Evolutionary conservation across 306 rosid genomes (phyloP).

Genomic region (Dalbergia cochinchinensis): DNA sequence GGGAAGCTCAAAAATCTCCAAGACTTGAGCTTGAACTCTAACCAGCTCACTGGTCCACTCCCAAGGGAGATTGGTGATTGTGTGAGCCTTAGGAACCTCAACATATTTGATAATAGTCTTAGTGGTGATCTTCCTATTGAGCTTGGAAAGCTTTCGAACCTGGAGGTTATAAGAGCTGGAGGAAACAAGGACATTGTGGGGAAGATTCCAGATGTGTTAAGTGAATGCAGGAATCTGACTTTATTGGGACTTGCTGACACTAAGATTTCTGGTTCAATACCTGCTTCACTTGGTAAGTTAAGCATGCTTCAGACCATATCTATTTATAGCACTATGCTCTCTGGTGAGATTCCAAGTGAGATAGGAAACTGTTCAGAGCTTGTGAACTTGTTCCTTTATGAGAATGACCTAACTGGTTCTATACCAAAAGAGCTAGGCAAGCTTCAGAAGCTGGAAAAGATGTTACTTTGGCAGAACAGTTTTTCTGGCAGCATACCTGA

Average conservation of each 20-base stretch:
- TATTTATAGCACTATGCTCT: conserved; percentile 75
- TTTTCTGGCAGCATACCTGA: conserved; percentile 70
- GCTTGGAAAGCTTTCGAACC: conserved; percentile 62
- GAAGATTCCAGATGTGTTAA: conserved; percentile 68
- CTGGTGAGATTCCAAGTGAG: conserved; percentile 82
- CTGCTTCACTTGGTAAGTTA: conserved; percentile 74
- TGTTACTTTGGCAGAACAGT: conserved; percentile 83
- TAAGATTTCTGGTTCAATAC: conserved; percentile 72
- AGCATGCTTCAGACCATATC: conserved; percentile 69
- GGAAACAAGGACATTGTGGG: conserved; percentile 80
- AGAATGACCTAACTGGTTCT: conserved; percentile 74
- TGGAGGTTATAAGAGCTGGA: conserved; percentile 75
- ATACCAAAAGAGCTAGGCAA: conserved; percentile 75
- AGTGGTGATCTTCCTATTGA: conserved; percentile 65
- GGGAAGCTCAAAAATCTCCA: conserved; percentile 73
- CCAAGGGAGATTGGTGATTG: conserved; percentile 71
- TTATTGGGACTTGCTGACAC: conserved; percentile 85
- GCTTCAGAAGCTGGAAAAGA: conserved; percentile 75
- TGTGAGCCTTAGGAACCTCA: conserved; percentile 61
- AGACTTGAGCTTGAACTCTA: conserved; percentile 71
- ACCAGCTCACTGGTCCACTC: conserved; percentile 75
- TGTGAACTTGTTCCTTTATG: conserved; percentile 73
- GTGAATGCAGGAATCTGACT: conserved; percentile 70
- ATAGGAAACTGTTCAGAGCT: conserved; percentile 94
- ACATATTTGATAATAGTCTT: conserved; percentile 69